Base-by-base conservation (phyloP, 371 early-diverging fungal genomes). In the Mucor sp. region DNA sequence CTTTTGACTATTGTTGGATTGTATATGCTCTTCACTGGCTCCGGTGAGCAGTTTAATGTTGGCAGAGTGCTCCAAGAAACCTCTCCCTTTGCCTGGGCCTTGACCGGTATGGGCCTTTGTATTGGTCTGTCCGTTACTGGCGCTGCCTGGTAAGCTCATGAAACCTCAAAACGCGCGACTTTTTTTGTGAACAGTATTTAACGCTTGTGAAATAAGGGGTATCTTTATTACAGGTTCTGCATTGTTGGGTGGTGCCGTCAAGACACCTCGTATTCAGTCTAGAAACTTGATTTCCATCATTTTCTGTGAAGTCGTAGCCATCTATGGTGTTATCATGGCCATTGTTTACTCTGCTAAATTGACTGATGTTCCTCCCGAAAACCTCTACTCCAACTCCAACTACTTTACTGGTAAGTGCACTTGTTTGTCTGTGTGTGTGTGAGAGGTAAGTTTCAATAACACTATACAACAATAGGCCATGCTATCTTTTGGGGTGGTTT, bases 221-320 rank as follows among this genome's bases (percentile, higher is more conserved):
- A 99, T 99, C 62, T 97, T 93, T 70, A 90, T 95, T 66, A 93
- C 95, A 23, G 99, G 98, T 27, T 85, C 94, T 28, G 90, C 91
- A 63, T 84, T 99, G 28, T 81, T 97, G 32, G 99, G 98, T 75
- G 97, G 89, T 60, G 96, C 95, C 9, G 96, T 99, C 66, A 86
- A 89, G 67, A 89, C 95, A 5, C 99, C 98, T 65, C 89, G 98
- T 48, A 97, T 99, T 71, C 89, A 92, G 63, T 97, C 97, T 23
- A 94, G 97, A 84, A 99, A 98, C 85, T 86, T 99, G 68, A 97
- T 99, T 83, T 89, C 95, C 68, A 95, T 99, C 67, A 97, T 97
- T 81, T 97, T 99, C 74, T 99, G 98, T 84, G 99, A 99, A 84
- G 99, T 96, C 67, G 99, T 98, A 9, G 99, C 97, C 68, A 98